Percentiles rank a stretch among this genome's conserved stretches.
Evolutionary conservation across 2,329 filamentous ascomycete genomes (phyloP).

Genomic region (Chrysoporthe austroafricana): DNA sequence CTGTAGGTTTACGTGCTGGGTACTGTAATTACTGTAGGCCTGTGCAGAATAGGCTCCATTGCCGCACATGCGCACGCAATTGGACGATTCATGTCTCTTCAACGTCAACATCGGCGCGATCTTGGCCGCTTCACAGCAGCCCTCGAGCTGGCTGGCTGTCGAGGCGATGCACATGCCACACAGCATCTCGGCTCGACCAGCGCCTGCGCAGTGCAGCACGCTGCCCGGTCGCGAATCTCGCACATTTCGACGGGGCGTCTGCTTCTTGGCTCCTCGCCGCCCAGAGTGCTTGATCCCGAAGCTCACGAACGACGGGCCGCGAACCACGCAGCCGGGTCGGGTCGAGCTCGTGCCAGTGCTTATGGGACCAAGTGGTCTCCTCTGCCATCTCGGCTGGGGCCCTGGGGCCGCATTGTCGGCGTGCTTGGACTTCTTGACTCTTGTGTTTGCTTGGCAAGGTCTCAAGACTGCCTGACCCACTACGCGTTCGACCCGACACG

Average conservation of each 20-base stretch:
- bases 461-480: constrained; percentile 42
- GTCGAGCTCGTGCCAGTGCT: background rate
- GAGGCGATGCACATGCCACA: background rate
- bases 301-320: background rate
- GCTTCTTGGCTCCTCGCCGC: background rate
- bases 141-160: background rate
- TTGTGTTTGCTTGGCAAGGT: constrained; percentile 40
- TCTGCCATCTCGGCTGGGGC: background rate
- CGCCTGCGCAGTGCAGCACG: background rate
- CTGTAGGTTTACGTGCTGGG: background rate
- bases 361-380: background rate
- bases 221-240: too few relatives aligned
- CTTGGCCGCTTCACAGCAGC: background rate
- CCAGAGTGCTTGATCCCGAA: background rate
- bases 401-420: background rate
- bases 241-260: too few relatives aligned
- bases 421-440: constrained; percentile 14
- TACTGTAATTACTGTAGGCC: background rate
- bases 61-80: background rate
- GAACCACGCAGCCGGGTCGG: background rate
- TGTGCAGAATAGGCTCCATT: background rate
- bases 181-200: background rate
- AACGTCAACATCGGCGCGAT: background rate
- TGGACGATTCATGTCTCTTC: background rate
- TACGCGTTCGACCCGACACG: constrained; percentile 28